Conservation (phyloP, 2,329 filamentous ascomycete genomes). For the Colletotrichum chlorophyti region DNA sequence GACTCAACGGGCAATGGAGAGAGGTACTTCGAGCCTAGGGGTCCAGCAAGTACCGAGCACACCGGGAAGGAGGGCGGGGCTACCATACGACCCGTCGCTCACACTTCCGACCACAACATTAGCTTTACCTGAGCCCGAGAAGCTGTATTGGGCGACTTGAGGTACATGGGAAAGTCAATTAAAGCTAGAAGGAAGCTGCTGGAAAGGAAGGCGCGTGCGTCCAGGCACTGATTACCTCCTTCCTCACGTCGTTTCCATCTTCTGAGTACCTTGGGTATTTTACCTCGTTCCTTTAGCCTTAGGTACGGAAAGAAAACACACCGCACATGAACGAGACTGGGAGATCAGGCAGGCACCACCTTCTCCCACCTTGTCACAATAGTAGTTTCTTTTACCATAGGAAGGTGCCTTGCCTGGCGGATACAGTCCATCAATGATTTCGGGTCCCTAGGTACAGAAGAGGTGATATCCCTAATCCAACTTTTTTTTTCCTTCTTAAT, state of each 20-base stretch:
- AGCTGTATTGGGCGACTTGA: too few relatives aligned
- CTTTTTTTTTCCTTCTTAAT: too few relatives aligned
- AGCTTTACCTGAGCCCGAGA: background rate
- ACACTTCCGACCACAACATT: background rate
- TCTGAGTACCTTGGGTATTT: too few relatives aligned
- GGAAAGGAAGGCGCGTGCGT: constrained; percentile 7
- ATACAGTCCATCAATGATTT: too few relatives aligned
- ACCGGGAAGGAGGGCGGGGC: constrained; percentile 13
- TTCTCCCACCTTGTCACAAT: too few relatives aligned
- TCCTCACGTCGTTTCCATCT: too few relatives aligned
- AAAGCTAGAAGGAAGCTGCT: background rate
- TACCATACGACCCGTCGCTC: background rate
- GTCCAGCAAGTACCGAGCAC: constrained; percentile 19
- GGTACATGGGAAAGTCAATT: constrained; percentile 10
- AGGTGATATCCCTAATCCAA: too few relatives aligned
- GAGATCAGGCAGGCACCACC: constrained; percentile 12
- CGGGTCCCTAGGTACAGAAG: too few relatives aligned
- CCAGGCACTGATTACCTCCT: too few relatives aligned
- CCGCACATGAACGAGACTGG: background rate
- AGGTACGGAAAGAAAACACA: background rate
- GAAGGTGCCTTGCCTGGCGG: too few relatives aligned
- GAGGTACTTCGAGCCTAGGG: constrained; percentile 9
- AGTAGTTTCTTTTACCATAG: too few relatives aligned
- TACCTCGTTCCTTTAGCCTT: background rate
- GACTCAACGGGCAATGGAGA: too few relatives aligned